Evolutionary conservation across 164 flowering plant species (phyloP), one percentile per base, ranked within the genome.

Genomic region (Aristolochia californica): DNA sequence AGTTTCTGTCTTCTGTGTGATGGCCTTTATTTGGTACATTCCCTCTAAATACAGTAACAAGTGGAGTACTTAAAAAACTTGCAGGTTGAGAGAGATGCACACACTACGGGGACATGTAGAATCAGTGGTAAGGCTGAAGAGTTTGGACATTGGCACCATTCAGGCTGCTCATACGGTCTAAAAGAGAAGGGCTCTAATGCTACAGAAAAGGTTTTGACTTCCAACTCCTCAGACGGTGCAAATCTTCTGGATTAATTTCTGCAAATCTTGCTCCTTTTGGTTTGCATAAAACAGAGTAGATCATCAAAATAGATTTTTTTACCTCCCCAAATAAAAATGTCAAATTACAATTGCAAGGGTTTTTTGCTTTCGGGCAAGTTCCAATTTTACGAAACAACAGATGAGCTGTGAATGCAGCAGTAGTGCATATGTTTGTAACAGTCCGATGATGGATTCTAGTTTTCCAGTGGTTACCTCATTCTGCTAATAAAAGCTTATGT

Each of bases 51-150:
- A 34, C 10, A 34, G 40, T 34, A 34, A 34, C 10, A 7, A 34
- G 9, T 9, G 40, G 40, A 3, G 40, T 34, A 8, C 40, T 4
- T 7, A 8, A 48, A 48, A n/a, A 26, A 12, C 55, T 55, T 64
- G 66, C 93, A 88, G 96, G 82, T 74, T 88, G 40, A 76, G 86
- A 17, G 91, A 88, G 72, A 38, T 77, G 26, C 87, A 85, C 66
- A 80, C 83, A 12, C 65, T 85, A 62, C 78, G 69, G 64, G 90
- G 91, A 53, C 96, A 88, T 63, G 77, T 82, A 47, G 88, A 88
- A 55, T 88, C 96, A 8, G 84, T 85, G 0, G 71, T 77, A 52
- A 76, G 86, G 75, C 81, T 88, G 50, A 85, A 85, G 61, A 82
- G 82, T 60, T 62, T 88, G 77, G 83, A 82, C 70, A 38, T 64